These are phyloP conservation scores for Aspergillus aculeatus DNA, from an alignment of 2,329 filamentous ascomycete genomes.

Conservation along the genomic window DNA sequence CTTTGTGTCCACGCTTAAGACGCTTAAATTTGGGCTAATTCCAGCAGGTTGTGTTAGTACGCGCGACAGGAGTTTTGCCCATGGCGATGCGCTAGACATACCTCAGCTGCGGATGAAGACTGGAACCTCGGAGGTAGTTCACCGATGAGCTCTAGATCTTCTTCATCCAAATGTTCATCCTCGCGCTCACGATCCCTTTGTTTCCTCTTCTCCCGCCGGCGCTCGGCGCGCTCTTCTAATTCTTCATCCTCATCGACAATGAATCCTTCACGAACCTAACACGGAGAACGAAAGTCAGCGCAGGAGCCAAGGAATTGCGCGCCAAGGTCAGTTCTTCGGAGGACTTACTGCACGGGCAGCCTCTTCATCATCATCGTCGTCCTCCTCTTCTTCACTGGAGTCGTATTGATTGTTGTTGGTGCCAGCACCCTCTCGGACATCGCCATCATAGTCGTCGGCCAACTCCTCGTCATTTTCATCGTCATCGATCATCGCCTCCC, in stretches of 20 bases:
- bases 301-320: neutral
- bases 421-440: constrained; percentile 46
- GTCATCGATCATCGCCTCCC: constrained; percentile 82
- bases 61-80: neutral
- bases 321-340: neutral
- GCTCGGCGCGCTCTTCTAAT: constrained; percentile 63
- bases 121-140: constrained; percentile 72
- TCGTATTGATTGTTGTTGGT: constrained; percentile 63
- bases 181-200: constrained; percentile 81
- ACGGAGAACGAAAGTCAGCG: constrained; percentile 17
- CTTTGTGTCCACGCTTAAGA: constrained; percentile 84
- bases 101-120: constrained; percentile 66
- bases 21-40: constrained; percentile 87
- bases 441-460: constrained; percentile 68
- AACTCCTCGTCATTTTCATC: constrained; percentile 80
- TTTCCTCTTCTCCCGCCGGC: constrained; percentile 69
- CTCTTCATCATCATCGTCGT: constrained; percentile 88
- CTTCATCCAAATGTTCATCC: constrained; percentile 82
- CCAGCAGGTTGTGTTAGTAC: constrained; percentile 9
- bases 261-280: constrained; percentile 85
- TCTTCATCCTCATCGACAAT: constrained; percentile 92
- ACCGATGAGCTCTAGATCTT: constrained; percentile 93
- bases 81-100: constrained; percentile 43
- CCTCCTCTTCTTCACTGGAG: constrained; percentile 88
- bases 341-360: constrained; percentile 68